phyloP scores from a whole-genome alignment of 2,329 filamentous ascomycete genomes.

The Cyanodermella asteris region DNA sequence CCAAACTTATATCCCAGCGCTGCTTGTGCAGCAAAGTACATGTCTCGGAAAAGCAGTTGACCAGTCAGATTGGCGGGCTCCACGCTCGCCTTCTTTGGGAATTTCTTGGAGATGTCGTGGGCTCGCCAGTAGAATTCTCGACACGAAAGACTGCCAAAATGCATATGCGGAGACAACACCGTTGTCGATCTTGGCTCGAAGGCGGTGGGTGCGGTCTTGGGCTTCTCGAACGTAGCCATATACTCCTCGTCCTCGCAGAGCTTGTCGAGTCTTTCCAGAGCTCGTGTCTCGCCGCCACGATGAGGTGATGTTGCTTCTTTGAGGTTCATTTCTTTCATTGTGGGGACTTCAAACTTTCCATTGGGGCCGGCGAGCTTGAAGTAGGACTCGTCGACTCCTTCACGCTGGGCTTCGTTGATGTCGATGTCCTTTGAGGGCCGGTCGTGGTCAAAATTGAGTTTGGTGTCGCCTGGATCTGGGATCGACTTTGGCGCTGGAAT shows the following conservation, averaged over 20 bases:
- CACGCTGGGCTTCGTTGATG: slow-evolving; percentile 35
- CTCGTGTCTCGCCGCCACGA: slow-evolving; percentile 46
- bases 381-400: slow-evolving; percentile 35
- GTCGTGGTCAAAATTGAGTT: slow-evolving; percentile 35
- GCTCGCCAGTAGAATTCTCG: slow-evolving; percentile 54
- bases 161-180: slow-evolving; percentile 48
- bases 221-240: slow-evolving; percentile 54
- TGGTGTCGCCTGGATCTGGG: slow-evolving; percentile 43
- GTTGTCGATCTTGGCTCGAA: slow-evolving; percentile 55
- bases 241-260: slow-evolving; percentile 43
- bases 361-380: slow-evolving; percentile 40
- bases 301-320: slow-evolving; percentile 42
- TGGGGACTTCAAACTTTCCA: slow-evolving; percentile 48
- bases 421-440: slow-evolving; percentile 31
- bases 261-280: slow-evolving; percentile 33
- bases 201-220: slow-evolving; percentile 50
- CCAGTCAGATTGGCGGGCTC: slow-evolving; percentile 50
- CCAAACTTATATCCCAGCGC: slow-evolving; percentile 40
- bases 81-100: slow-evolving; percentile 32
- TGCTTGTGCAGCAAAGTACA: slow-evolving; percentile 64
- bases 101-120: slow-evolving; percentile 36
- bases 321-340: slow-evolving; percentile 48
- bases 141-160: slow-evolving; percentile 51
- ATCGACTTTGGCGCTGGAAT: slow-evolving; percentile 35
- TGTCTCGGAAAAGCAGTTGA: slow-evolving; percentile 57